phyloP scores from a whole-genome alignment of 805 yeast genomes.

The Hanseniaspora vineae region DNA sequence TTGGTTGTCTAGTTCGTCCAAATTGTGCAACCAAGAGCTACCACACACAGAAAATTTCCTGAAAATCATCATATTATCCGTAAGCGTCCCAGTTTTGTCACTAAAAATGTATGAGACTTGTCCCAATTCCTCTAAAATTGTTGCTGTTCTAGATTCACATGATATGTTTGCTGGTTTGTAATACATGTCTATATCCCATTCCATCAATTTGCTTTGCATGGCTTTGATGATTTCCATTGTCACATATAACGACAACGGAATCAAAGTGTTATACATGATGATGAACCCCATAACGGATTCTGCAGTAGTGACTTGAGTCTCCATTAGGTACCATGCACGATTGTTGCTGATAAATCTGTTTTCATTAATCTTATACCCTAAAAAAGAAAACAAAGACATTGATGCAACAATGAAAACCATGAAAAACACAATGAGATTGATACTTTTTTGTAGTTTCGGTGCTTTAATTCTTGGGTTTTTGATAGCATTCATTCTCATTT shows the following conservation, averaged over 20 bases:
- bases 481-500: slow-evolving; percentile 88
- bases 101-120: slow-evolving; percentile 92
- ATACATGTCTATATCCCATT: slow-evolving; percentile 92
- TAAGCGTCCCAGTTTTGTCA: slow-evolving; percentile 94
- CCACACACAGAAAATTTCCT: slow-evolving; percentile 83
- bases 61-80: slow-evolving; percentile 89
- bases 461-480: slow-evolving; percentile 85
- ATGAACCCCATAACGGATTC: slow-evolving; percentile 91
- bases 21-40: slow-evolving; percentile 75
- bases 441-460: slow-evolving; percentile 75
- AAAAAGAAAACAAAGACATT: slow-evolving; percentile 66
- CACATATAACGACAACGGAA: slow-evolving; percentile 88
- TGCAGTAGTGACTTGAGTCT: slow-evolving; percentile 69
- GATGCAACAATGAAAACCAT: slow-evolving; percentile 75
- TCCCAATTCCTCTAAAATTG: slow-evolving; percentile 91
- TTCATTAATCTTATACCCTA: slow-evolving; percentile 55
- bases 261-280: slow-evolving; percentile 93
- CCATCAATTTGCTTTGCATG: slow-evolving; percentile 68
- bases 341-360: slow-evolving; percentile 22
- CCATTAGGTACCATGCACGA: slow-evolving; percentile 60
- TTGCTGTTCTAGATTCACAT: slow-evolving; percentile 89
- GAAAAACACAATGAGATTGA: slow-evolving; percentile 71
- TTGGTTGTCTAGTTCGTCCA: slow-evolving; percentile 25
- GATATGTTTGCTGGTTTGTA: slow-evolving; percentile 75
- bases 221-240: slow-evolving; percentile 93